phyloP scores from a whole-genome alignment of 352 stramenopile genomes.

The Globisporangium yorkense region DNA sequence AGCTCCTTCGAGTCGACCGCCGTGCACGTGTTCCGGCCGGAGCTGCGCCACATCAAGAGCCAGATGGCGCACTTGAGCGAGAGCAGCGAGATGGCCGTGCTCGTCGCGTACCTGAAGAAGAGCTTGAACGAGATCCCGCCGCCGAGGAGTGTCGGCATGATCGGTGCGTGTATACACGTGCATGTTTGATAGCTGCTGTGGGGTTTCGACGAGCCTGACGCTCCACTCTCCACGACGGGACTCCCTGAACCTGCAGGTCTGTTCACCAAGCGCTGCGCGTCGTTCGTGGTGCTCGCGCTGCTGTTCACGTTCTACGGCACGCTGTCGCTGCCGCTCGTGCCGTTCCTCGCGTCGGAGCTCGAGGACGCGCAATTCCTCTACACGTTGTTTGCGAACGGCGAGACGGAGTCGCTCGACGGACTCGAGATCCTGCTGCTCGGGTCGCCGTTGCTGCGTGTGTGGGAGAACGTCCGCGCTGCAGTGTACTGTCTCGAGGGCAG shows the following conservation, averaged over 20 bases:
- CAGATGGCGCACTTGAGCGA: slow-evolving; percentile 40
- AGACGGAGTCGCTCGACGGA: slow-evolving; percentile 46
- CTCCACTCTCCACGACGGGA: background rate
- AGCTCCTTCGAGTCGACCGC: slow-evolving; percentile 44
- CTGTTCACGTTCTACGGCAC: slow-evolving; percentile 49
- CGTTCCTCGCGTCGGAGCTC: slow-evolving; percentile 48
- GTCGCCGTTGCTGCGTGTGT: slow-evolving; percentile 64
- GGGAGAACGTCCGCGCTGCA: slow-evolving; percentile 63
- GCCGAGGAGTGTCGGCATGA: slow-evolving; percentile 26
- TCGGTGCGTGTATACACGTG: slow-evolving; percentile 9
- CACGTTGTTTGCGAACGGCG: slow-evolving; percentile 26
- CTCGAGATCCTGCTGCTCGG: slow-evolving; percentile 63
- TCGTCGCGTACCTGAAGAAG: slow-evolving; percentile 64
- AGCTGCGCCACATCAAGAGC: slow-evolving; percentile 38
- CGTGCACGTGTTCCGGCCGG: slow-evolving; percentile 42
- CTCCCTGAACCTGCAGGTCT: slow-evolving; percentile 18
- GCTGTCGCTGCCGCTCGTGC: slow-evolving; percentile 45
- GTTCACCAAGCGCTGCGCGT: slow-evolving; percentile 58
- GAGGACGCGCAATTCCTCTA: slow-evolving; percentile 28
- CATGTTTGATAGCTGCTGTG: slow-evolving; percentile 4
- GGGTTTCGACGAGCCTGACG: background rate
- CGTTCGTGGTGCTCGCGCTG: slow-evolving; percentile 41
- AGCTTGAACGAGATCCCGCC: slow-evolving; percentile 50
- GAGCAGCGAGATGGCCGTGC: slow-evolving; percentile 39
- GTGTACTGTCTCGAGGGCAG: slow-evolving; percentile 70